phyloP scores from a whole-genome alignment of 1,284 basidiomycete genomes.

The Serendipita sp. region DNA sequence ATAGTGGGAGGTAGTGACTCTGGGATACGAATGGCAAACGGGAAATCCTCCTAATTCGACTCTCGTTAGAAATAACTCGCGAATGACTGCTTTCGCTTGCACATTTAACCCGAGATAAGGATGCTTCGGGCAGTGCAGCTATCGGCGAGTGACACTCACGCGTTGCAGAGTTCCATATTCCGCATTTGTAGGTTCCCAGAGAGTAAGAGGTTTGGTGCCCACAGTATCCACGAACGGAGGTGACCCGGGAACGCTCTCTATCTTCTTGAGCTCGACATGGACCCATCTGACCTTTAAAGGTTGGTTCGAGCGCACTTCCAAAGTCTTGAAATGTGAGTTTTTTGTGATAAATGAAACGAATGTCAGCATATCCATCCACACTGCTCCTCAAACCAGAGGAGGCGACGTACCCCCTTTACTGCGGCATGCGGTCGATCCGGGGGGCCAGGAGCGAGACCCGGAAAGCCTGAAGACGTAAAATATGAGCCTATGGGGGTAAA shows the following conservation, averaged over 20 bases:
- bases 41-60: conserved; percentile 49
- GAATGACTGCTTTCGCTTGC: not conserved
- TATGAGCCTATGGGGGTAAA: conserved; percentile 10
- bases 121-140: not conserved
- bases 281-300: conserved; percentile 86
- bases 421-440: conserved; percentile 59
- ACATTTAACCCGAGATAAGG: conserved; percentile 7
- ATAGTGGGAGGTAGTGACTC: conserved; percentile 73
- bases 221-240: conserved; percentile 58
- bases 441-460: conserved; percentile 60
- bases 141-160: conserved; percentile 28
- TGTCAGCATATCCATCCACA: conserved; percentile 6
- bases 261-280: conserved; percentile 72
- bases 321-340: conserved; percentile 33
- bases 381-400: not conserved
- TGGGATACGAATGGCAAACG: conserved; percentile 73
- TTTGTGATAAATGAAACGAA: conserved; percentile 7
- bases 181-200: conserved; percentile 51
- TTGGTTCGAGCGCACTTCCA: conserved; percentile 62
- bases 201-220: conserved; percentile 52
- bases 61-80: not conserved
- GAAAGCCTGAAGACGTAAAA: conserved; percentile 41
- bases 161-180: conserved; percentile 56
- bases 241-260: conserved; percentile 62
- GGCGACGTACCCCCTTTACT: conserved; percentile 57